These are phyloP conservation scores for Yamadazyma atmosphaerica DNA, from an alignment of 1,139 yeast genomes.

Conservation along the genomic window DNA sequence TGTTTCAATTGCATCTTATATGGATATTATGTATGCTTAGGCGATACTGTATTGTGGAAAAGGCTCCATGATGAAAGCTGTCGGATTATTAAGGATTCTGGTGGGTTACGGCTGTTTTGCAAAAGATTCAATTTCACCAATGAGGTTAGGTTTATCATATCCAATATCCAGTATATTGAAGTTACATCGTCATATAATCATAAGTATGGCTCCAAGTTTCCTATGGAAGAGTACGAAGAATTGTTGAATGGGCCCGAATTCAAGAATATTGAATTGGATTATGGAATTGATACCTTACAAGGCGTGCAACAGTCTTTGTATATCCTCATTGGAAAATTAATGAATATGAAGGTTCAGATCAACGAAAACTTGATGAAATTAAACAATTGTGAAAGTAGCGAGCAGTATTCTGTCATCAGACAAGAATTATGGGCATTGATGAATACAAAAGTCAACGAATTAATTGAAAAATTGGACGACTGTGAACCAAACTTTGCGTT, in stretches of 20 bases:
- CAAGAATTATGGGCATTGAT: background rate
- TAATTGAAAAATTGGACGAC: slow-evolving; percentile 5
- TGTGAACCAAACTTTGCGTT: slow-evolving; percentile 11
- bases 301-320: slow-evolving; percentile 22
- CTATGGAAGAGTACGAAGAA: slow-evolving; percentile 15
- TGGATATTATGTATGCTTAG: slow-evolving; percentile 32
- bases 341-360: slow-evolving; percentile 18
- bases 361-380: slow-evolving; percentile 7
- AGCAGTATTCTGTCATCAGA: slow-evolving; percentile 3
- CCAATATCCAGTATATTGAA: slow-evolving; percentile 24
- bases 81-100: slow-evolving; percentile 49
- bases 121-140: slow-evolving; percentile 18
- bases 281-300: slow-evolving; percentile 27
- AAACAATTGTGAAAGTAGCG: slow-evolving; percentile 2
- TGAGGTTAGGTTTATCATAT: slow-evolving; percentile 22
- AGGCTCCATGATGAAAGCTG: slow-evolving; percentile 28
- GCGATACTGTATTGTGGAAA: slow-evolving; percentile 45
- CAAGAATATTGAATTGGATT: slow-evolving; percentile 12
- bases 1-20: slow-evolving; percentile 9
- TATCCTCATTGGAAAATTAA: slow-evolving; percentile 18
- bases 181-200: slow-evolving; percentile 19
- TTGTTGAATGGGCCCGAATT: slow-evolving; percentile 12
- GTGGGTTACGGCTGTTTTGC: slow-evolving; percentile 44
- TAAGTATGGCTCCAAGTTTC: slow-evolving; percentile 18
- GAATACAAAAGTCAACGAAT: background rate